A percentile compares a stretch with the other conserved stretches of the same genome.
phyloP scores from a whole-genome alignment of 805 yeast species.

The Helenozyma rhizophorensis region DNA sequence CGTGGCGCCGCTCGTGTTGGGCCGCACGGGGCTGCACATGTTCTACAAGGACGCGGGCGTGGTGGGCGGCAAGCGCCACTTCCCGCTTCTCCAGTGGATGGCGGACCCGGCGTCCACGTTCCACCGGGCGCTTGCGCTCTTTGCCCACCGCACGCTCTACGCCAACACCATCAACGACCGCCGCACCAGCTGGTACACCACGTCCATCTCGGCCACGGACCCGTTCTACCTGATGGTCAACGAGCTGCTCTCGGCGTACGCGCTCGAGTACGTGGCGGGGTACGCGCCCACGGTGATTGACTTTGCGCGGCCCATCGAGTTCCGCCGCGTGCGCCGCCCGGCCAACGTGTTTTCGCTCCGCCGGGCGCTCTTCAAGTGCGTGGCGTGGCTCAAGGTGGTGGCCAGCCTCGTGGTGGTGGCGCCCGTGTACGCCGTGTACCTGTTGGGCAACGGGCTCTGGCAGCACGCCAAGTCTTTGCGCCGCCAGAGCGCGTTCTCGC shows the following conservation, averaged over 20 bases:
- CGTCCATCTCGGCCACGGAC: slow-evolving; percentile 61
- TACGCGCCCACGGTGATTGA: slow-evolving; percentile 60
- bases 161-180: slow-evolving; percentile 14
- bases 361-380: slow-evolving; percentile 4
- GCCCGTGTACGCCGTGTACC: slow-evolving; percentile 63
- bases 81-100: slow-evolving; percentile 14
- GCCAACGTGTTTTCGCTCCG: neutral
- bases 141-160: slow-evolving; percentile 7
- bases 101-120: slow-evolving; percentile 10
- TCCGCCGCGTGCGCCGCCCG: slow-evolving; percentile 5
- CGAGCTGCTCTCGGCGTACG: slow-evolving; percentile 31
- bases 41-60: slow-evolving; percentile 46
- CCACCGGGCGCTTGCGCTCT: slow-evolving; percentile 8
- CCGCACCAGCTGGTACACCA: slow-evolving; percentile 77
- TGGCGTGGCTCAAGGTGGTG: slow-evolving; percentile 47
- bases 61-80: slow-evolving; percentile 1
- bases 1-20: slow-evolving; percentile 61
- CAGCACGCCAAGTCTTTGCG: slow-evolving; percentile 30
- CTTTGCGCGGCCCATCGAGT: slow-evolving; percentile 38
- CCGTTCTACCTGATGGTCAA: slow-evolving; percentile 54
- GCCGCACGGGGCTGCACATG: slow-evolving; percentile 70
- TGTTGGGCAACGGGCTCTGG: slow-evolving; percentile 38
- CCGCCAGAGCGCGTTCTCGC: slow-evolving; percentile 26
- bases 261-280: slow-evolving; percentile 42
- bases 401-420: slow-evolving; percentile 46